phyloP scores from a whole-genome alignment of 768 basidiomycete species.

The Tricholoma furcatifolium region DNA sequence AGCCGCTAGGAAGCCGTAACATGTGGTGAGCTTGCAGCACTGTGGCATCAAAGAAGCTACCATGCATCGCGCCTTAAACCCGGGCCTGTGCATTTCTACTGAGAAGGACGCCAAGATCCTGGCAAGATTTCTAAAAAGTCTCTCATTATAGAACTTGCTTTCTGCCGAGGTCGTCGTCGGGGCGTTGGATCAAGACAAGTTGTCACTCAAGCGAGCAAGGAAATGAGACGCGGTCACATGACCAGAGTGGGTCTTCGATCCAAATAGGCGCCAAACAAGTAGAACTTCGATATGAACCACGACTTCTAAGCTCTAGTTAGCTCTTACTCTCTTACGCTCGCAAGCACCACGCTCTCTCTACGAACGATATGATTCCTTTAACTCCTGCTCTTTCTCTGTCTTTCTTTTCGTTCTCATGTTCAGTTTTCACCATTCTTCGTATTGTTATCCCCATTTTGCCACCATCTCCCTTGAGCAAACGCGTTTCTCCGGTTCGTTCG shows the following conservation, averaged over 20 bases:
- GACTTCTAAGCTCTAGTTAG: too few relatives aligned
- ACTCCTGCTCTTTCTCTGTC: constrained; percentile 64
- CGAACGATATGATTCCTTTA: constrained; percentile 59
- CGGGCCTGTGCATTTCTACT: too few relatives aligned
- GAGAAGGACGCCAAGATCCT: too few relatives aligned
- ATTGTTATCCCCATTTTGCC: constrained; percentile 75
- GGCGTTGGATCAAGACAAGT: too few relatives aligned
- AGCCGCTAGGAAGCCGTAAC: neutral
- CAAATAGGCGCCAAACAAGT: constrained; percentile 37
- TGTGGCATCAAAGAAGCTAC: constrained; percentile 14
- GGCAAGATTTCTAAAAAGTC: too few relatives aligned
- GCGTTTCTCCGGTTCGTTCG: constrained; percentile 64
- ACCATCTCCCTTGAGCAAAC: constrained; percentile 69
- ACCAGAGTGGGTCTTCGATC: too few relatives aligned
- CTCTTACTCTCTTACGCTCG: constrained; percentile 41
- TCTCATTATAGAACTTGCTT: too few relatives aligned
- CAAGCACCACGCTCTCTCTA: constrained; percentile 48
- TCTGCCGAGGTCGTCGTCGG: too few relatives aligned
- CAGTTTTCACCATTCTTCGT: constrained; percentile 74
- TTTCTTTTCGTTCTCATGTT: constrained; percentile 70
- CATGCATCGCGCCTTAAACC: neutral
- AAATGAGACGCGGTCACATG: neutral
- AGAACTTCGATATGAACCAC: constrained; percentile 23
- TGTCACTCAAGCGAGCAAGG: too few relatives aligned
- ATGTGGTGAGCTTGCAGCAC: constrained; percentile 1